Percentiles rank a stretch among this genome's conserved stretches.
phyloP scores from a whole-genome alignment of 129 eudicot genomes.

The Calendula officinalis region DNA sequence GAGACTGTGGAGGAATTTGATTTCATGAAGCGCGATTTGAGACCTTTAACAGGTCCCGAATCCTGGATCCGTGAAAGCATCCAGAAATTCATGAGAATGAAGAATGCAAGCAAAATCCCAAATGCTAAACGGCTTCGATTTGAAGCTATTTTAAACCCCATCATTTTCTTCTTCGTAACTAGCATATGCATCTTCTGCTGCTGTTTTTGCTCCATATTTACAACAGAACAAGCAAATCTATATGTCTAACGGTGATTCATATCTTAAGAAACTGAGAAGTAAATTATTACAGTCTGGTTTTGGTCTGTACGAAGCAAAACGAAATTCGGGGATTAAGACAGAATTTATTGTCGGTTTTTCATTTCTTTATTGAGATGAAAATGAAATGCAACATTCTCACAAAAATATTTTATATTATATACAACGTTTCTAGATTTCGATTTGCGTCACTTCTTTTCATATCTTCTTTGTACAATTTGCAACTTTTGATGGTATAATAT shows the following conservation, averaged over 20 bases:
- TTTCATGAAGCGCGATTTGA: slow-evolving; percentile 41
- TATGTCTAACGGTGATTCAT: not conserved
- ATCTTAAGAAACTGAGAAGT: not conserved
- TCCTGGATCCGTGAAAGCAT: slow-evolving; percentile 78
- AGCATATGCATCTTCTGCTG: slow-evolving; percentile 21
- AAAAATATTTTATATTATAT: too few relatives aligned
- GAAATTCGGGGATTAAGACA: not conserved
- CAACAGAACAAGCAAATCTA: not conserved
- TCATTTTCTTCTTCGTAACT: slow-evolving; percentile 33
- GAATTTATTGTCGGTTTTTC: too few relatives aligned
- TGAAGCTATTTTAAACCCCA: slow-evolving; percentile 26
- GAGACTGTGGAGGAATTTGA: slow-evolving; percentile 46
- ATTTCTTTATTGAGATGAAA: too few relatives aligned
- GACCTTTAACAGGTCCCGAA: slow-evolving; percentile 39
- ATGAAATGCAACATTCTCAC: too few relatives aligned
- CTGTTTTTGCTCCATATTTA: slow-evolving; percentile 33
- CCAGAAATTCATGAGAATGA: slow-evolving; percentile 67
- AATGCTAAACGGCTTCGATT: slow-evolving; percentile 25
- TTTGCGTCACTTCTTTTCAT: slow-evolving; percentile 31
- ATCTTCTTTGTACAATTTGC: slow-evolving; percentile 18
- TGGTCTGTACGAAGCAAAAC: not conserved
- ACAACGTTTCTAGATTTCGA: not conserved
- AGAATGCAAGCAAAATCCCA: slow-evolving; percentile 43
- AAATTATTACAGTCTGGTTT: not conserved
- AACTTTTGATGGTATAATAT: slow-evolving; percentile 12